These are phyloP conservation scores for Avena sativa DNA, from an alignment of 176 grass and related monocot genomes.

Conservation along the genomic window DNA sequence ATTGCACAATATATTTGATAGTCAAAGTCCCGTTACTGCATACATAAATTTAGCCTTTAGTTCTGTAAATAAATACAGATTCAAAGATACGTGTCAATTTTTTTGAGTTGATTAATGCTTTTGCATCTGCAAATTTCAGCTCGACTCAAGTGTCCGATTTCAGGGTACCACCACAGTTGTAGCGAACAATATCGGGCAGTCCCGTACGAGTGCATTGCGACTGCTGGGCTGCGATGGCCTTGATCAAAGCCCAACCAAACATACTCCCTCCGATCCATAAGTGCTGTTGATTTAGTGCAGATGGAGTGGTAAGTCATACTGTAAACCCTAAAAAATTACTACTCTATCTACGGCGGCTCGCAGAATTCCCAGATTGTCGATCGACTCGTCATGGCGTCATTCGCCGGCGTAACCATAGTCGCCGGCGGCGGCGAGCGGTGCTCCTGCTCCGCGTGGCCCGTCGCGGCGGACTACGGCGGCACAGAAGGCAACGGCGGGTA, in stretches of 20 bases:
- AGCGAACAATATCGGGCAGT: too few relatives aligned
- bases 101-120: neutral
- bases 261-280: neutral
- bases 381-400: neutral
- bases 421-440: neutral
- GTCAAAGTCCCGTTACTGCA: neutral
- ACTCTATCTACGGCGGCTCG: neutral
- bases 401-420: neutral
- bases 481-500: neutral
- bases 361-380: neutral
- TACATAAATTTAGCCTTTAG: neutral
- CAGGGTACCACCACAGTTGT: too few relatives aligned
- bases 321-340: neutral
- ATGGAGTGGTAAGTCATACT: neutral
- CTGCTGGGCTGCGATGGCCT: neutral
- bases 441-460: neutral
- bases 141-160: too few relatives aligned
- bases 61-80: neutral
- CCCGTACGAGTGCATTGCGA: neutral
- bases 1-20: neutral
- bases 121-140: neutral
- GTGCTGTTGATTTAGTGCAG: too few relatives aligned
- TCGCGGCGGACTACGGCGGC: neutral
- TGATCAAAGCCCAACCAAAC: neutral
- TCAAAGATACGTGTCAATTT: neutral